Base-by-base conservation (phyloP, 2,329 filamentous ascomycete species). In the Kalaharituber pfeilii region DNA sequence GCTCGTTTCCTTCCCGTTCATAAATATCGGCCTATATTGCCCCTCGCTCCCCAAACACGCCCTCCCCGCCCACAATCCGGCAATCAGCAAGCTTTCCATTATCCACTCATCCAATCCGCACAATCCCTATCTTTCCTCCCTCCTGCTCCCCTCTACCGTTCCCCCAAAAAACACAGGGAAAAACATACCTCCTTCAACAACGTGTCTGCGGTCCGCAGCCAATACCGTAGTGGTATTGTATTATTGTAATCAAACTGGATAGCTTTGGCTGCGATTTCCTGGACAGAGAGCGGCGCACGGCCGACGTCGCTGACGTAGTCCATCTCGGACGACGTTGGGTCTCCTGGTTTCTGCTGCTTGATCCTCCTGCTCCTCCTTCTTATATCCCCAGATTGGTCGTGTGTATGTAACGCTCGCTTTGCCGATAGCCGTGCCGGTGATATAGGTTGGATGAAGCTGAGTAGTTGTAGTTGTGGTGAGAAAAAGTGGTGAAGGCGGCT, bases 241-340 rank as follows among this genome's bases (percentile, higher is more conserved):
- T 76, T 75, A 66, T 87, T 85, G 71, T 88, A 96, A 55, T 83
- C 79, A 66, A 91, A 95, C 60, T 82, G 78, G 59, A 81, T 75
- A 2, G 89, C 91, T 62, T 81, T 79, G 27, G 76, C 73, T 9
- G 81, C 78, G 57, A 96, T 82, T 65, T 93, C 83, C 64, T 82
- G 81, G 55, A 91, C 76, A 60, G 75, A 87, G 68, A 82, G 70
- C 39, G 87, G 87, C 64, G 71, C 70, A 51, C 67, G 68, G 39
- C 53, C 5, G 67, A 69, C 62, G 56, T 59, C 57, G 20, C 44
- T 54, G 11, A 53, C 51, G 30, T 56, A 59, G 18, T 58, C 57
- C 57, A 57, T 59, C 27, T 39, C 30, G 49, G 36, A 27, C 54
- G 24, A 44, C 39, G 52, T 22, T 51, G 18, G 28, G 44, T 13